Evolutionary conservation across 192 early-diverging fungal species (phyloP), one percentile per base, ranked within the genome.

Genomic region (Rhizophlyctis rosea): DNA sequence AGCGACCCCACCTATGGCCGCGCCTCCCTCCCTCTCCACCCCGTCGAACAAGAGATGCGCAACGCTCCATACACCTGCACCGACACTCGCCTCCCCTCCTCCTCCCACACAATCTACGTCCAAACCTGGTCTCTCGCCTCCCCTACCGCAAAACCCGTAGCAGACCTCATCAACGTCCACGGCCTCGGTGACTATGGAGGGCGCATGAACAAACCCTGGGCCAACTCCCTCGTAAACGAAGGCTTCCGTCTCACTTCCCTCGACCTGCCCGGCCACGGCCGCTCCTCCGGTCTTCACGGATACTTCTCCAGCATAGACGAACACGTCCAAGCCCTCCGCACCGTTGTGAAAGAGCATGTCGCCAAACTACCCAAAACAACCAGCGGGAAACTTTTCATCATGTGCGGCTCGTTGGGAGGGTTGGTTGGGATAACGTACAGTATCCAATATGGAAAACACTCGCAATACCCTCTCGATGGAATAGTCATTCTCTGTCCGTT

Each of bases 191-290:
- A 44, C 39, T 44, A 44, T 18, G 39, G 39, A 13, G 39, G 39
- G 9, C 39, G 39, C 39, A 44, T 18, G 9, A 44, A 7, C 7
- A 7, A 7, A 7, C 39, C 14, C n/a, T 67, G 65, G 65, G 54
- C 65, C n/a, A 50, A 50, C 23, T n/a, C 47, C 4, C 32, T 67
- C 18, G 47, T 58, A 5, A 50, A 67, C 47, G 50, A 27, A 4
- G 56, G 50, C 25, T 67, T 59, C 65, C 65, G 65, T n/a, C 18
- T 67, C 13, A 67, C 65, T 1, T 33, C 48, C 13, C 39, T 47
- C 9, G 65, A 67, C 35, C 35, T 67, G 0, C 25, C 57, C 11
- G 65, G 65, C n/a, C 65, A 67, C 56, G 65, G 65, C 21, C 65
- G 65, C 9, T 34, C 57, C 30, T 50, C 48, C 4, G 65, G 65